Conservation (phyloP, 2,329 filamentous ascomycete genomes). For the Colletotrichum viniferum region DNA sequence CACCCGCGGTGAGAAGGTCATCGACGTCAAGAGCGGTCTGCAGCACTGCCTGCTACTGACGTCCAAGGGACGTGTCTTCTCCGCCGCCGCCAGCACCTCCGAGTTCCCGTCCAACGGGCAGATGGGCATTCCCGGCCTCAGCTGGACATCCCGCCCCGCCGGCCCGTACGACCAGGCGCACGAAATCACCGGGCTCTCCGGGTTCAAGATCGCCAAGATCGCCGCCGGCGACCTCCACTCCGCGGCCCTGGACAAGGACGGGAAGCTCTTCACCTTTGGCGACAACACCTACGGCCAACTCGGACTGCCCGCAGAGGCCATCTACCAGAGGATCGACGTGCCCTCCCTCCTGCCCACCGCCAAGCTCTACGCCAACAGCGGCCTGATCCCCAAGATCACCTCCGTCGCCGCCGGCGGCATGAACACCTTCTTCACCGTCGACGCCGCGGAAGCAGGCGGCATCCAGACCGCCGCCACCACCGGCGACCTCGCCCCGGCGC, state of each 20-base stretch:
- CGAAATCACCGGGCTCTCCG: slow-evolving; percentile 74
- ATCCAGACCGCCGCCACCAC: slow-evolving; percentile 31
- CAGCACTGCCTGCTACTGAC: slow-evolving; percentile 90
- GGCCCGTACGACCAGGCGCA: slow-evolving; percentile 84
- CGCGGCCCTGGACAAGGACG: slow-evolving; percentile 74
- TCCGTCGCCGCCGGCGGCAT: slow-evolving; percentile 82
- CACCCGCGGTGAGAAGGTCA: slow-evolving; percentile 73
- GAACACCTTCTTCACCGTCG: slow-evolving; percentile 87
- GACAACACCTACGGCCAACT: slow-evolving; percentile 93
- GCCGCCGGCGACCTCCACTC: slow-evolving; percentile 90
- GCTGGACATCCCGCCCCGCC: slow-evolving; percentile 76
- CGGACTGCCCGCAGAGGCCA: slow-evolving; percentile 73
- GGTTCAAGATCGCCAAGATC: slow-evolving; percentile 73
- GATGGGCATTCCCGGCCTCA: slow-evolving; percentile 83
- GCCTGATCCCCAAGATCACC: slow-evolving; percentile 70
- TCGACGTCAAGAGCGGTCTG: slow-evolving; percentile 75
- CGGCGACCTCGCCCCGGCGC: slow-evolving; percentile 30
- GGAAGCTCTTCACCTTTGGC: slow-evolving; percentile 84
- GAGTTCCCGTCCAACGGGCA: slow-evolving; percentile 84
- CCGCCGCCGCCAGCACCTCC: slow-evolving; percentile 80
- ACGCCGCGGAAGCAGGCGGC: slow-evolving; percentile 65
- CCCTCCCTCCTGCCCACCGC: slow-evolving; percentile 74
- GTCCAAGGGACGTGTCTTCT: slow-evolving; percentile 83
- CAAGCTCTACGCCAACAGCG: slow-evolving; percentile 73
- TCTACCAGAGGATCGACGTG: slow-evolving; percentile 66